phyloP scores from a whole-genome alignment of 2,329 filamentous ascomycete species.

The Geoglossum cookeanum region DNA sequence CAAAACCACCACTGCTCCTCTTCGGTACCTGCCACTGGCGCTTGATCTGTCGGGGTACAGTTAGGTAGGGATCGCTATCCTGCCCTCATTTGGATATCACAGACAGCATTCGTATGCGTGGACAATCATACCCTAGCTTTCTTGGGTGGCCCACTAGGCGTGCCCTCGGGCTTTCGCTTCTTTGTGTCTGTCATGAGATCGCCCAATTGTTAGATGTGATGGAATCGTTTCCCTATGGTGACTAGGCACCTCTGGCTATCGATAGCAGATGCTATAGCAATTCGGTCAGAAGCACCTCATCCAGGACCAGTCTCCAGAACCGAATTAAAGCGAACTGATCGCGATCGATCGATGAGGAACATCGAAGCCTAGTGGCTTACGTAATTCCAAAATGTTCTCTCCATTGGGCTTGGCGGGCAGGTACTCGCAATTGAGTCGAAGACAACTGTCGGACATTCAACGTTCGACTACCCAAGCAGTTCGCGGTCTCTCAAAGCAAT shows the following conservation, averaged over 20 bases:
- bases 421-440: background rate
- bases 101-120: slow-evolving; percentile 4
- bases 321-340: background rate
- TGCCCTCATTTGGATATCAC: slow-evolving; percentile 8
- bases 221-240: background rate
- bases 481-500: background rate
- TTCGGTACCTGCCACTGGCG: slow-evolving; percentile 25
- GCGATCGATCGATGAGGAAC: background rate
- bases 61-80: slow-evolving; percentile 9
- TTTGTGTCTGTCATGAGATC: slow-evolving; percentile 4
- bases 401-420: background rate
- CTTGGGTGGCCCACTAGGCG: slow-evolving; percentile 16
- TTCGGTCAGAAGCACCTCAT: too few species aligned
- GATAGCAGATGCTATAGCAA: too few species aligned
- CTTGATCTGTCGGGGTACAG: slow-evolving; percentile 18
- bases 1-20: slow-evolving; percentile 13
- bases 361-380: background rate
- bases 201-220: background rate
- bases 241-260: too few species aligned
- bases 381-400: background rate
- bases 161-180: slow-evolving; percentile 21
- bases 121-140: slow-evolving; percentile 18
- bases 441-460: too few species aligned
- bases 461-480: background rate
- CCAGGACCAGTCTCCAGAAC: background rate